These are phyloP conservation scores for Ophiostoma sp. DNA, from an alignment of 2,329 filamentous ascomycete species.

Conservation along the genomic window DNA sequence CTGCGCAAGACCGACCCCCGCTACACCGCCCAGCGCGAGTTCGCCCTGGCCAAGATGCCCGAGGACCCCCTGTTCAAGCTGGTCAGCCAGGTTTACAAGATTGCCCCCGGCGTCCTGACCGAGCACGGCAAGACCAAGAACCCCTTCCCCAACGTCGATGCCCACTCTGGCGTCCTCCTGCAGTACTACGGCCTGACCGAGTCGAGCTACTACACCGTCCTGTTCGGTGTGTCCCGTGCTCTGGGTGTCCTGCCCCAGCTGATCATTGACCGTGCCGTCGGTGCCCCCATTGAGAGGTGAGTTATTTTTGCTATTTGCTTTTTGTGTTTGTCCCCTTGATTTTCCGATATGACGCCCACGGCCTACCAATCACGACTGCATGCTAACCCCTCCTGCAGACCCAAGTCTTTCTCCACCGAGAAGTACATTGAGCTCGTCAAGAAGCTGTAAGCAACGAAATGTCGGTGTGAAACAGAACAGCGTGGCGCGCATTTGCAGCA, in stretches of 20 bases:
- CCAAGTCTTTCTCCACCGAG: conserved; percentile 97
- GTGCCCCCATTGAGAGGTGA: conserved; percentile 86
- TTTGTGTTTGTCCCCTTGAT: conserved; percentile 16
- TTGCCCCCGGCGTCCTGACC: conserved; percentile 91
- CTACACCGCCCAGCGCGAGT: conserved; percentile 97
- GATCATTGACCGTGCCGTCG: conserved; percentile 97
- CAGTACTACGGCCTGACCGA: conserved; percentile 99
- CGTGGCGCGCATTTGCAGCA: neutral
- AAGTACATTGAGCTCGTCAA: conserved; percentile 92
- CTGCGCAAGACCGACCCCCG: conserved; percentile 99
- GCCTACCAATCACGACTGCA: neutral
- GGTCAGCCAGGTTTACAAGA: conserved; percentile 99
- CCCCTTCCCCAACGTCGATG: conserved; percentile 97
- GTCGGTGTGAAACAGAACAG: conserved; percentile 13
- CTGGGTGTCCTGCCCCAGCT: conserved; percentile 98
- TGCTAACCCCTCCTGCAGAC: conserved; percentile 36
- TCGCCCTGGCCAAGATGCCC: conserved; percentile 64
- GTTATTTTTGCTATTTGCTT: conserved; percentile 20
- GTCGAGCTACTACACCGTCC: conserved; percentile 99
- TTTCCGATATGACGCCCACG: too few species aligned
- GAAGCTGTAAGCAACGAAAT: conserved; percentile 65
- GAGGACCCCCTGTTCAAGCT: conserved; percentile 99
- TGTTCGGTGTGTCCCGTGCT: conserved; percentile 97
- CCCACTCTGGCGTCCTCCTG: conserved; percentile 97
- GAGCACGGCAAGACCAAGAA: conserved; percentile 99